Evolutionary conservation across 495 filamentous ascomycete genomes (phyloP).

Genomic region (Cryomyces minteri): DNA sequence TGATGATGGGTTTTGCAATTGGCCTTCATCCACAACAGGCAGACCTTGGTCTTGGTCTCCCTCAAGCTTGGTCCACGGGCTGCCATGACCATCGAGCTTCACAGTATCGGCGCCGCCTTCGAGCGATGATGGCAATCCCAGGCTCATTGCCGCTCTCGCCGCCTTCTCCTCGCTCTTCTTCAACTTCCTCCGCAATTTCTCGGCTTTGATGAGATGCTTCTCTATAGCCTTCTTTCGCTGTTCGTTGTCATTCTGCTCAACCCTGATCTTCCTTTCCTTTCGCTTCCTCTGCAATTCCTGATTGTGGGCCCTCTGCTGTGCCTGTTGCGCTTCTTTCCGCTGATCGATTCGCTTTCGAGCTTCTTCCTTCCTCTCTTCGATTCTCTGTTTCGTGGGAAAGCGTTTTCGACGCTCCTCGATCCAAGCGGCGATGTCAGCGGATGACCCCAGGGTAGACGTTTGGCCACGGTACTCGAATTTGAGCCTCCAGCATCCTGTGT

Average conservation of each 20-base stretch:
- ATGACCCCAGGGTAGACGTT: slow-evolving; percentile 25
- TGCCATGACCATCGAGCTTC: background rate
- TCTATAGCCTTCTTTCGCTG: background rate
- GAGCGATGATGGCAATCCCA: too few relatives aligned
- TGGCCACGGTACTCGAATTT: slow-evolving; percentile 19
- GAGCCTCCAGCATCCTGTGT: slow-evolving; percentile 6
- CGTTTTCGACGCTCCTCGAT: slow-evolving; percentile 60
- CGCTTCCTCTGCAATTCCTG: background rate
- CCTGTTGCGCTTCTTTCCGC: slow-evolving; percentile 25
- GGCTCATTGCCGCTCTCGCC: background rate
- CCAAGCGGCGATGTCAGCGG: slow-evolving; percentile 60
- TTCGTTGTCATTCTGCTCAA: background rate
- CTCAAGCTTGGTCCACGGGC: background rate
- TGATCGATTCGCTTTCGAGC: slow-evolving; percentile 22
- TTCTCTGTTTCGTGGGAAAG: slow-evolving; percentile 55
- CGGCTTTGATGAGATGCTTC: background rate
- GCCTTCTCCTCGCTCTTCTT: slow-evolving; percentile 6
- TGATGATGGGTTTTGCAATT: background rate
- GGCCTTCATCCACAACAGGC: background rate
- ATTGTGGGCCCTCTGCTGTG: slow-evolving; percentile 22
- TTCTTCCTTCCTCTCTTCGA: slow-evolving; percentile 26
- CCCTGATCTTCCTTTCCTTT: background rate
- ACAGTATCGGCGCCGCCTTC: background rate
- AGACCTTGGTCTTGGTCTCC: background rate
- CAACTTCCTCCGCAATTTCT: background rate